phyloP scores from a whole-genome alignment of 129 eudicot genomes.

The Sambucus nigra region DNA sequence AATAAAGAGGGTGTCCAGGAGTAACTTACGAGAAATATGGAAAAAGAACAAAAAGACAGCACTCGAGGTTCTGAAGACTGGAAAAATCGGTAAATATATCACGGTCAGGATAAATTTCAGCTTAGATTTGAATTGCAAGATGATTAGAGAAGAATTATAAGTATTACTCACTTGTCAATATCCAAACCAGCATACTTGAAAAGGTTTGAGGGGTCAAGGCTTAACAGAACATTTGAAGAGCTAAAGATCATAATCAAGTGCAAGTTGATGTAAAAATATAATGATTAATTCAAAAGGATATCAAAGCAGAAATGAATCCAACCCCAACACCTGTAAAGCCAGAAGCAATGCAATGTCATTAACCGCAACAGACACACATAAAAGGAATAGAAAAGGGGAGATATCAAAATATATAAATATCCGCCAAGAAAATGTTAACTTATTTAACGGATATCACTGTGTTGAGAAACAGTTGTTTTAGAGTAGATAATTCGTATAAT shows the following conservation, averaged over 20 bases:
- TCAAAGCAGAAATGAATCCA: constrained; percentile 93
- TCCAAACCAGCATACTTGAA: constrained; percentile 98
- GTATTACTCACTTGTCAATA: constrained; percentile 78
- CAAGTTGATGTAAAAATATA: constrained; percentile 1
- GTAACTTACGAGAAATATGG: constrained; percentile 98
- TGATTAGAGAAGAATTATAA: neutral
- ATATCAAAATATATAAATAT: neutral
- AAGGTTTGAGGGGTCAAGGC: constrained; percentile 83
- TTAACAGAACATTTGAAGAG: constrained; percentile 21
- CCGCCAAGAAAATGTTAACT: too few relatives aligned
- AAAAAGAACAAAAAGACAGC: constrained; percentile 95
- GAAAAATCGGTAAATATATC: constrained; percentile 18
- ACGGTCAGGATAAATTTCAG: constrained; percentile 11
- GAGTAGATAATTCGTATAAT: too few relatives aligned
- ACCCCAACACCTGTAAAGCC: constrained; percentile 86
- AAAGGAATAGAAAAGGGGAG: neutral
- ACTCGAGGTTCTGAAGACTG: constrained; percentile 98
- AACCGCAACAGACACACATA: constrained; percentile 4
- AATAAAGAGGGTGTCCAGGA: constrained; percentile 10
- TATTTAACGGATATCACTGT: too few relatives aligned
- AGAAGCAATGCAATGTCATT: constrained; percentile 18
- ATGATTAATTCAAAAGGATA: constrained; percentile 56
- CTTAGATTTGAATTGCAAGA: constrained; percentile 1
- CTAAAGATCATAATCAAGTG: constrained; percentile 1
- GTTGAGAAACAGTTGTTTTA: too few relatives aligned